Evolutionary conservation across 1,284 basidiomycete species (phyloP).

Genomic region (Porodaedalea pini): DNA sequence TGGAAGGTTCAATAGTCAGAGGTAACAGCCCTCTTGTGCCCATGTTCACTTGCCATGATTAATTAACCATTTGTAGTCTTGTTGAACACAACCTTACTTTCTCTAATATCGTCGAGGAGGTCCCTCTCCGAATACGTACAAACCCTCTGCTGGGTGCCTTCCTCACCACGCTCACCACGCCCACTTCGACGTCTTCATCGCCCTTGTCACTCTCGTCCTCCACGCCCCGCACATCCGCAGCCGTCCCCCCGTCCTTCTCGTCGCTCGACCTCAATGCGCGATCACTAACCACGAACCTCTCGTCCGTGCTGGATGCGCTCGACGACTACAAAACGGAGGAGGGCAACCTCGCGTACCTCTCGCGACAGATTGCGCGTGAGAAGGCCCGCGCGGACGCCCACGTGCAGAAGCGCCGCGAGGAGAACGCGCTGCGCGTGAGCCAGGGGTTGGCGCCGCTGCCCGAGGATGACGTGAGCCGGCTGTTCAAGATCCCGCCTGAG

Average conservation of each 20-base stretch:
- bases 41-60: constrained; percentile 13
- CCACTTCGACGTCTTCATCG: constrained; percentile 28
- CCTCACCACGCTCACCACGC: constrained; percentile 27
- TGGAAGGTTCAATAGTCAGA: constrained; percentile 83
- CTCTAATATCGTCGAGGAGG: constrained; percentile 84
- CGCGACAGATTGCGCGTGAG: constrained; percentile 89
- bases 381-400: constrained; percentile 79
- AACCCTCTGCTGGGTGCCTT: constrained; percentile 67
- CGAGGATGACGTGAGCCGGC: constrained; percentile 76
- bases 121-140: constrained; percentile 86
- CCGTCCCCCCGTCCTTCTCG: constrained; percentile 53
- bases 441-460: constrained; percentile 87
- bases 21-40: constrained; percentile 43
- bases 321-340: constrained; percentile 88
- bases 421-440: constrained; percentile 78
- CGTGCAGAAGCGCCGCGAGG: constrained; percentile 83
- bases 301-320: constrained; percentile 80
- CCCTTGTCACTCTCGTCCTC: constrained; percentile 35
- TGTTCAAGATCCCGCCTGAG: constrained; percentile 88
- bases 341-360: constrained; percentile 90
- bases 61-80: constrained; percentile 49
- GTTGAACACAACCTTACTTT: constrained; percentile 86
- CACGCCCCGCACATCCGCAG: constrained; percentile 33
- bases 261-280: constrained; percentile 59
- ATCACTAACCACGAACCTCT: constrained; percentile 65